Evolutionary conservation across 2,329 filamentous ascomycete species (phyloP).

Genomic region (Aspergillus fischeri): DNA sequence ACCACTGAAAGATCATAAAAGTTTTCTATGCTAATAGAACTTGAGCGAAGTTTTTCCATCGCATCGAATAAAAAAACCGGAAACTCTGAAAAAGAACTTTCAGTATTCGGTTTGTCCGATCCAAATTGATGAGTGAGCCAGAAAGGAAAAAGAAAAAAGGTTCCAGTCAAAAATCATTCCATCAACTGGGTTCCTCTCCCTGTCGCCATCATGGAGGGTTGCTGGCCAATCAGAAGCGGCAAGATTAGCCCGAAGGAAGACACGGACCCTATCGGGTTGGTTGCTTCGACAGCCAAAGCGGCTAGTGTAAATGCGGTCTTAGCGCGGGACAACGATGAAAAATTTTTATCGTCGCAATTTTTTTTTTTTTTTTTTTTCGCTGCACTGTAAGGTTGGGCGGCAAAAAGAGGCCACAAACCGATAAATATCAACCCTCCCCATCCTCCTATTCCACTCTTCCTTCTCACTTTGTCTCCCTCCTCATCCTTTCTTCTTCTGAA

Average conservation of each 20-base stretch:
- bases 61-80: neutral
- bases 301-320: conserved; percentile 15
- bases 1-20: neutral
- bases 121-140: conserved; percentile 1
- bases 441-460: conserved; percentile 20
- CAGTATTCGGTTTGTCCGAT: conserved; percentile 3
- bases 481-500: conserved; percentile 19
- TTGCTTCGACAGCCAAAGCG: conserved; percentile 14
- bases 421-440: conserved; percentile 35
- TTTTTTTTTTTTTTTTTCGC: conserved; percentile 2
- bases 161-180: neutral
- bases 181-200: neutral
- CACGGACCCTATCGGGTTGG: conserved; percentile 17
- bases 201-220: neutral
- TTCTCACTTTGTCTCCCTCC: conserved; percentile 6
- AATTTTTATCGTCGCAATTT: conserved; percentile 15
- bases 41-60: neutral
- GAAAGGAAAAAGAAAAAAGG: neutral
- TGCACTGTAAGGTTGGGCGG: conserved; percentile 22
- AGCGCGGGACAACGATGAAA: conserved; percentile 22
- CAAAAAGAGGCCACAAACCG: conserved; percentile 32
- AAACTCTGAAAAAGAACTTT: neutral
- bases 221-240: conserved; percentile 7
- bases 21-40: neutral
- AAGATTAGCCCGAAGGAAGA: conserved; percentile 8